Base-by-base conservation (phyloP, 1,284 basidiomycete species). In the Moesziomyces antarcticus region DNA sequence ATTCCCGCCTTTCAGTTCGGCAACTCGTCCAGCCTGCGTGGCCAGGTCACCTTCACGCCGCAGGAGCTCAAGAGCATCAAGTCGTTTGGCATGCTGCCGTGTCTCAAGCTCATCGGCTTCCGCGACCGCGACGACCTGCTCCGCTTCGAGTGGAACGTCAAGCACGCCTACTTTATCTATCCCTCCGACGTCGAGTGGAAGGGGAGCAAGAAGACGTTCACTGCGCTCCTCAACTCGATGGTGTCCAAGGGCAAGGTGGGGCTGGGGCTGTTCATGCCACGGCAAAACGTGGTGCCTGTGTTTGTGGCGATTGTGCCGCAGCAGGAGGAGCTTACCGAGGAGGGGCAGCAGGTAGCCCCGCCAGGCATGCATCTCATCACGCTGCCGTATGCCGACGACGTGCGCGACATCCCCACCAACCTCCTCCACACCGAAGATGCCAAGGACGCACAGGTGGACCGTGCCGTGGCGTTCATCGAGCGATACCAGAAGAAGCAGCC, bases 351-450 rank as follows among this genome's bases (percentile, higher is more conserved):
- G 88, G 87, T 88, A 43, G 90, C 92, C 53, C 93, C 96, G 21
- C 90, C 93, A 0, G 97, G 97, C 1, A 93, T 99, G 83, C 93
- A 98, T 85, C 87, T 98, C 53, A 91, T 97, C 64, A 90, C 91
- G 11, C 85, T 98, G 24, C 95, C 96, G 0, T 99, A 92, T 81
- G 92, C 92, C 8, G 96, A 99, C 81, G 97, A 99, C 79, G 91
- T 99, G 50, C 90, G 96, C 48, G 87, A 88, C 33, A 90, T 90
- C 8, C 91, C 92, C 7, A 84, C 78, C 44, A 73, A 64, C 18
- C 60, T 73, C 11, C 33, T 73, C 21, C 52, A 56, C 60, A 64
- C 64, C 18, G 64, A 75, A 44, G 62, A 79, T 91, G 94, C 93
- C 5, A 88, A 88, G 11, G 88, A 91, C 30, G 87, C 90, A 16